Percentiles rank a stretch among this genome's conserved stretches.
These are phyloP conservation scores for Puccinia triticina DNA, from an alignment of 1,284 basidiomycete genomes.

Conservation along the genomic window DNA sequence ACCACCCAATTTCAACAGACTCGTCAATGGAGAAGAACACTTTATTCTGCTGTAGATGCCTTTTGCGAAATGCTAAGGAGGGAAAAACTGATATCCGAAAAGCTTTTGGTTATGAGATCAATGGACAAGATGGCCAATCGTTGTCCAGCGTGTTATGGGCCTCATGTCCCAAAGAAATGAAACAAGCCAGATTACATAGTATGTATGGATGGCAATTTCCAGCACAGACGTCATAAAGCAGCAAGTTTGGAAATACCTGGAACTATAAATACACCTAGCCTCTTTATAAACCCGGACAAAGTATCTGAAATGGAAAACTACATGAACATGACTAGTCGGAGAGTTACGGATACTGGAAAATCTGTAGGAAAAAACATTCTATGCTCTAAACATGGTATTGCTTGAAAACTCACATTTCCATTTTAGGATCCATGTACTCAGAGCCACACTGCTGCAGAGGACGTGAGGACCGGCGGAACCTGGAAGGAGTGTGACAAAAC, in stretches of 20 bases:
- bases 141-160: constrained; percentile 14
- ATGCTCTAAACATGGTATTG: too few relatives aligned
- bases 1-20: neutral
- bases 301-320: neutral
- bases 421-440: constrained; percentile 2
- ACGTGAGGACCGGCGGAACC: too few relatives aligned
- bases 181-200: too few relatives aligned
- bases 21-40: neutral
- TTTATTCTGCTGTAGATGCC: constrained; percentile 20
- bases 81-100: neutral
- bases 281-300: neutral
- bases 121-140: neutral
- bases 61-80: neutral
- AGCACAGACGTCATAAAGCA: neutral
- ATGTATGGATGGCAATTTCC: too few relatives aligned
- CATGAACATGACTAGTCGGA: neutral
- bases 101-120: neutral
- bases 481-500: too few relatives aligned
- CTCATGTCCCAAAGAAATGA: too few relatives aligned
- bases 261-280: neutral
- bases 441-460: too few relatives aligned
- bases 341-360: neutral
- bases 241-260: neutral
- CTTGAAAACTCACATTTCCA: too few relatives aligned
- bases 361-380: neutral